A percentile compares a stretch with the other conserved stretches of the same genome.
Evolutionary conservation across 805 yeast species (phyloP).

Genomic region (Jamesozyma jinghongensis): DNA sequence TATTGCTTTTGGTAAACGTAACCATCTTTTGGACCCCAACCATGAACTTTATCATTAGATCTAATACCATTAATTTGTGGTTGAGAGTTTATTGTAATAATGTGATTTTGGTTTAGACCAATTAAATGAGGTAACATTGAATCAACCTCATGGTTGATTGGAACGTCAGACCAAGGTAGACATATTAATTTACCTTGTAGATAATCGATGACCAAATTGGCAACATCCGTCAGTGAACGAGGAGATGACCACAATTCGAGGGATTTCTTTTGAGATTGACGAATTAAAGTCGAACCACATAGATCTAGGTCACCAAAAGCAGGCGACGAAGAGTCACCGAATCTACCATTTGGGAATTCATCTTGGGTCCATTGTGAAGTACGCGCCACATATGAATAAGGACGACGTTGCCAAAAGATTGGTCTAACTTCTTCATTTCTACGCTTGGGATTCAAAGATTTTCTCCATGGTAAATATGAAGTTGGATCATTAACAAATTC

Average conservation of each 20-base stretch:
- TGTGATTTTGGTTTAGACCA: slow-evolving; percentile 54
- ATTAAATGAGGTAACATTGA: slow-evolving; percentile 51
- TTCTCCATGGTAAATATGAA: slow-evolving; percentile 72
- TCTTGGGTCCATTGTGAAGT: slow-evolving; percentile 79
- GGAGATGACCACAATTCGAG: slow-evolving; percentile 88
- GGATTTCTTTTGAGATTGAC: slow-evolving; percentile 76
- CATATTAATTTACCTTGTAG: slow-evolving; percentile 61
- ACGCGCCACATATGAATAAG: slow-evolving; percentile 78
- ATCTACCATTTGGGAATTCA: slow-evolving; percentile 97
- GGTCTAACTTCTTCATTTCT: slow-evolving; percentile 80
- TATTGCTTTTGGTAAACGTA: slow-evolving; percentile 93
- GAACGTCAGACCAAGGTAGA: slow-evolving; percentile 94
- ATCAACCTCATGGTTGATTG: slow-evolving; percentile 67
- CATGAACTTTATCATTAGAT: slow-evolving; percentile 63
- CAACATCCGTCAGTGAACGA: slow-evolving; percentile 45
- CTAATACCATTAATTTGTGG: slow-evolving; percentile 78
- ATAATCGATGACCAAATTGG: slow-evolving; percentile 57
- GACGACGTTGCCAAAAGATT: slow-evolving; percentile 92
- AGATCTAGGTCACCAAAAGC: slow-evolving; percentile 89
- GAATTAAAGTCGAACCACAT: slow-evolving; percentile 66
- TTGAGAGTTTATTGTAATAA: slow-evolving; percentile 84
- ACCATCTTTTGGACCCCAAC: slow-evolving; percentile 95
- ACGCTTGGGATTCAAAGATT: slow-evolving; percentile 73
- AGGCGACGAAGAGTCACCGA: slow-evolving; percentile 98
- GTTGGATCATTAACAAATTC: slow-evolving; percentile 27